Conservation (phyloP, 129 eudicot genomes). For the Tanacetum coccineum region DNA sequence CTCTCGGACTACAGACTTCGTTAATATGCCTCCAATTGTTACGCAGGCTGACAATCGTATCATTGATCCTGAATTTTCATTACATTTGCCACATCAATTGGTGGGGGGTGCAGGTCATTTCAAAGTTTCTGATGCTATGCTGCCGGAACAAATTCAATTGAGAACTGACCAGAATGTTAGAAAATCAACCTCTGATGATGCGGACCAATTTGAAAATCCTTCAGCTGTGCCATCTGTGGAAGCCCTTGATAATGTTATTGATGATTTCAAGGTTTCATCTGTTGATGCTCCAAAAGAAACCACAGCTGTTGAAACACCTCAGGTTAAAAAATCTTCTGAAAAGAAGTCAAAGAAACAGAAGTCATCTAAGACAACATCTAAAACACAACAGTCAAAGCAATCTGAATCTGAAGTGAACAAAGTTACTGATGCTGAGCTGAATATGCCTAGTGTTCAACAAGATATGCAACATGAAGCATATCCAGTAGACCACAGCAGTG, state of each 20-base stretch:
- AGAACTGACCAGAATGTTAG: slow-evolving; percentile 26
- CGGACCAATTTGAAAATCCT: slow-evolving; percentile 23
- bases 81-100: slow-evolving; percentile 66
- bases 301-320: slow-evolving; percentile 42
- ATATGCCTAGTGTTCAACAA: neutral
- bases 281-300: slow-evolving; percentile 33
- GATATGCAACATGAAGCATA: neutral
- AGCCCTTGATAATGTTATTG: slow-evolving; percentile 21
- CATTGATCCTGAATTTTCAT: slow-evolving; percentile 12
- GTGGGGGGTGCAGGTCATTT: slow-evolving; percentile 32
- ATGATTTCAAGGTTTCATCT: slow-evolving; percentile 18
- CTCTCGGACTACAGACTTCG: slow-evolving; percentile 21
- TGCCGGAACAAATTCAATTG: slow-evolving; percentile 3
- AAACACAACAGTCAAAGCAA: slow-evolving; percentile 45
- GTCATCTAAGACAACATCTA: slow-evolving; percentile 52
- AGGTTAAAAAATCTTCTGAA: slow-evolving; percentile 56
- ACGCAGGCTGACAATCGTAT: slow-evolving; percentile 18
- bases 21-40: slow-evolving; percentile 35
- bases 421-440: slow-evolving; percentile 27
- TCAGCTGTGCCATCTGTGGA: slow-evolving; percentile 9
- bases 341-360: slow-evolving; percentile 85
- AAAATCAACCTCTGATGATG: slow-evolving; percentile 22
- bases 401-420: slow-evolving; percentile 40
- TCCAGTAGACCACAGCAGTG: neutral
- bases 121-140: slow-evolving; percentile 25